Conservation (phyloP, 805 yeast species). For the Pichia scutulata region DNA sequence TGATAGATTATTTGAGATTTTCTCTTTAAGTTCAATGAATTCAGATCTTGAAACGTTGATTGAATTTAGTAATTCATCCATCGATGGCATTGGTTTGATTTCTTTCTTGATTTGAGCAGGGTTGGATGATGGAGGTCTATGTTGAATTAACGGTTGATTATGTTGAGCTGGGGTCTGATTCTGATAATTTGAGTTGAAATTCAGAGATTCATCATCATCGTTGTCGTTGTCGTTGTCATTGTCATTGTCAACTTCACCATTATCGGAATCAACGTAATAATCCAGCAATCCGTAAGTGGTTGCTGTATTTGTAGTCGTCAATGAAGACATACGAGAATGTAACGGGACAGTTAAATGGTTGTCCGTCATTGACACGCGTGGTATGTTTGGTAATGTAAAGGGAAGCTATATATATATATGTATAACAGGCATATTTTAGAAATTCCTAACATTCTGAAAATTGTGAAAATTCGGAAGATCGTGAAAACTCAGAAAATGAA, state of each 20-base stretch:
- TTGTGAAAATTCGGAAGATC: too few species aligned
- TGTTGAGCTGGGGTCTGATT: too few species aligned
- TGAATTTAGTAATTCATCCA: not conserved
- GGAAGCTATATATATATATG: too few species aligned
- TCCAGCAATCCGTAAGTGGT: conserved; percentile 4
- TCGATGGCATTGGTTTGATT: not conserved
- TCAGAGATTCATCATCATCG: not conserved
- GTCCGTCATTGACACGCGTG: too few species aligned
- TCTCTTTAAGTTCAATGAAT: not conserved
- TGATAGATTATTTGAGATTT: not conserved
- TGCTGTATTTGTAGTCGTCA: not conserved
- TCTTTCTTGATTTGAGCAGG: not conserved
- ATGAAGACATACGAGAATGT: not conserved
- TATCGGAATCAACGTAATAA: conserved; percentile 2
- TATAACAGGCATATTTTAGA: too few species aligned
- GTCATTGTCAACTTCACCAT: not conserved
- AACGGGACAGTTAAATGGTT: not conserved
- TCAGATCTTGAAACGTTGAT: not conserved
- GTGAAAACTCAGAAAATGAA: too few species aligned
- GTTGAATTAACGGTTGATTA: not conserved
- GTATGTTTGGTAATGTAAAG: too few species aligned
- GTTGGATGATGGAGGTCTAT: not conserved
- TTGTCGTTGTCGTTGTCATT: not conserved
- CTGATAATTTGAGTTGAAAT: not conserved
- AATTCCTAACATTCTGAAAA: too few species aligned